phyloP scores from a whole-genome alignment of 129 eudicot genomes.

The Kitagawia praeruptora region DNA sequence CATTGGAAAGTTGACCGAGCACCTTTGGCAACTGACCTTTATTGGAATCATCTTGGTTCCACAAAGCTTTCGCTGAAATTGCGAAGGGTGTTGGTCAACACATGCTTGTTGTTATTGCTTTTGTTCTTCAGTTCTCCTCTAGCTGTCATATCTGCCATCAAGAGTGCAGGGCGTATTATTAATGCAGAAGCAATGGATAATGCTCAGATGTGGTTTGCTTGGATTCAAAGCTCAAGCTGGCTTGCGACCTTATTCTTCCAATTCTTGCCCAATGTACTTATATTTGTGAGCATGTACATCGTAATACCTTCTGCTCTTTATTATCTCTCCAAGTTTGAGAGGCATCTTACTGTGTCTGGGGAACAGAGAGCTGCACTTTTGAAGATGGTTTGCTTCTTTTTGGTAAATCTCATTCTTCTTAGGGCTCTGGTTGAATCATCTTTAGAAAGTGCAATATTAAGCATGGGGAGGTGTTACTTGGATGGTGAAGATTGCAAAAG shows the following conservation, averaged over 20 bases:
- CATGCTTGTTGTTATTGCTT: conserved; percentile 67
- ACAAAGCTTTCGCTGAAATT: conserved; percentile 55
- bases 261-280: conserved; percentile 91
- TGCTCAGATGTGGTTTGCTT: conserved; percentile 83
- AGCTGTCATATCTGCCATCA: conserved; percentile 76
- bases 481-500: conserved; percentile 98
- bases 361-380: conserved; percentile 94
- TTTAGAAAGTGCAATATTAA: conserved; percentile 61
- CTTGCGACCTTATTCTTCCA: conserved; percentile 73
- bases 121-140: conserved; percentile 92
- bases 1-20: conserved; percentile 97
- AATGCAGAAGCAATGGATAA: conserved; percentile 94
- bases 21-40: conserved; percentile 86
- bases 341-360: conserved; percentile 80
- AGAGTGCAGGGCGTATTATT: conserved; percentile 74
- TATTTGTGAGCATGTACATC: conserved; percentile 92
- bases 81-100: conserved; percentile 70
- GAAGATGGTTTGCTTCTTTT: conserved; percentile 93
- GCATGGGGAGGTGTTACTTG: conserved; percentile 92
- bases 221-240: conserved; percentile 99
- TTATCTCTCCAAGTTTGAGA: conserved; percentile 80
- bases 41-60: conserved; percentile 95
- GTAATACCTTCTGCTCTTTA: conserved; percentile 83
- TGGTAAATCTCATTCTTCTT: conserved; percentile 86
- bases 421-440: conserved; percentile 91